A percentile compares a stretch with the other conserved stretches of the same genome.
Evolutionary conservation across 495 filamentous ascomycete species (phyloP).

Genomic region (Hypoxylon trugodes): DNA sequence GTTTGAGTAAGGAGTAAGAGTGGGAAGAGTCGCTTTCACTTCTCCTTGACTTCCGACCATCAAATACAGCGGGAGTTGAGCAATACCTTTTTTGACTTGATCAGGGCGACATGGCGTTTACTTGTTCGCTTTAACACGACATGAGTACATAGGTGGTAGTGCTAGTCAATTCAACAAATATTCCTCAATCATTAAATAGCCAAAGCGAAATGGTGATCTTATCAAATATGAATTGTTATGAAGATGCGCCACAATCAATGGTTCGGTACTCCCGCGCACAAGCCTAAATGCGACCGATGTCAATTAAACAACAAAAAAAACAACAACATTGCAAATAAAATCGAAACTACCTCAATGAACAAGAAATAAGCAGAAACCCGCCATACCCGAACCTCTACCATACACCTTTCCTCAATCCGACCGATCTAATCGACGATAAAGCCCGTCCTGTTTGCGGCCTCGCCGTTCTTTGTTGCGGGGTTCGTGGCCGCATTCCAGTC

Average conservation of each 20-base stretch:
- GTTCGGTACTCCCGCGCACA: too few species aligned
- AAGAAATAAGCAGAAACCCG: too few species aligned
- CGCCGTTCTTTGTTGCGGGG: constrained; percentile 20
- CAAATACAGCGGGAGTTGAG: constrained; percentile 27
- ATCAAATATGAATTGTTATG: too few species aligned
- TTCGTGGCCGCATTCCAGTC: constrained; percentile 19
- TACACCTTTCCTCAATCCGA: not conserved
- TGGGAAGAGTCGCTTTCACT: constrained; percentile 29
- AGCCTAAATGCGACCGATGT: too few species aligned
- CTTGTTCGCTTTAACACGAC: constrained; percentile 11
- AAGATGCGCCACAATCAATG: too few species aligned
- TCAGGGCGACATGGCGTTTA: constrained; percentile 20
- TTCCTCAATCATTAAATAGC: constrained; percentile 4
- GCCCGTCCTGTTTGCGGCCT: constrained; percentile 16
- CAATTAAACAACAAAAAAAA: too few species aligned
- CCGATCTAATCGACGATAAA: not conserved
- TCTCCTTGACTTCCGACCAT: constrained; percentile 23
- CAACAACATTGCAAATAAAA: too few species aligned
- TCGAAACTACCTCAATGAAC: too few species aligned
- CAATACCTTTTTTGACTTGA: constrained; percentile 5
- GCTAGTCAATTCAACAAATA: constrained; percentile 32
- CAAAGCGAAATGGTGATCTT: too few species aligned
- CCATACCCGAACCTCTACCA: constrained; percentile 1
- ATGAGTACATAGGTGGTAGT: constrained; percentile 32
- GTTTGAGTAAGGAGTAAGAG: constrained; percentile 3